Percentiles rank a stretch among this genome's conserved stretches.
Evolutionary conservation across 2,329 filamentous ascomycete genomes (phyloP).

Genomic region (Pseudocercospora crystallina): DNA sequence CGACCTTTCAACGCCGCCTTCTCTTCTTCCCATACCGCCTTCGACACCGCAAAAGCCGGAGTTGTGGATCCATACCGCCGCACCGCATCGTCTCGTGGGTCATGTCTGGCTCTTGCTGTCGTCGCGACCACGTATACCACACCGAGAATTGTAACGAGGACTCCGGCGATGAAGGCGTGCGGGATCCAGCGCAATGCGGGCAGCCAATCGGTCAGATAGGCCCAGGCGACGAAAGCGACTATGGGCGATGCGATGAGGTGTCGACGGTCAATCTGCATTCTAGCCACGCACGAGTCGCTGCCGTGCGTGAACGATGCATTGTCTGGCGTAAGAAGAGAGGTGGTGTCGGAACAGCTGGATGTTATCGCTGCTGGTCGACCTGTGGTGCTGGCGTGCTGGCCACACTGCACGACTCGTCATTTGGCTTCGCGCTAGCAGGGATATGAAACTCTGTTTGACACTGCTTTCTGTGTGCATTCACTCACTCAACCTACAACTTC

Average conservation of each 20-base stretch:
- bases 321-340: no score
- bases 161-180: slow-evolving; percentile 76
- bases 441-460: no score
- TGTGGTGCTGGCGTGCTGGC: no score
- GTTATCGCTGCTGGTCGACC: no score
- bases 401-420: no score
- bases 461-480: no score
- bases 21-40: slow-evolving; percentile 67
- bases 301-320: no score
- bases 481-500: no score
- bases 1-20: slow-evolving; percentile 63
- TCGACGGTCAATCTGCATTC: slow-evolving; percentile 70
- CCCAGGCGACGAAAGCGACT: slow-evolving; percentile 81
- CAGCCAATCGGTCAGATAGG: slow-evolving; percentile 77
- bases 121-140: slow-evolving; percentile 61
- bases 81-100: slow-evolving; percentile 14
- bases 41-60: slow-evolving; percentile 26
- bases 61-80: slow-evolving; percentile 15
- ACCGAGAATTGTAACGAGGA: slow-evolving; percentile 54
- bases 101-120: slow-evolving; percentile 39
- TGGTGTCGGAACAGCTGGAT: no score
- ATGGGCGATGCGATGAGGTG: slow-evolving; percentile 68
- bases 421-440: no score
- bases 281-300: not conserved
- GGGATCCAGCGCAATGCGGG: slow-evolving; percentile 80